A percentile compares a stretch with the other conserved stretches of the same genome.
These are phyloP conservation scores for Calonectria hawksworthii DNA, from an alignment of 2,329 filamentous ascomycete genomes.

Conservation along the genomic window DNA sequence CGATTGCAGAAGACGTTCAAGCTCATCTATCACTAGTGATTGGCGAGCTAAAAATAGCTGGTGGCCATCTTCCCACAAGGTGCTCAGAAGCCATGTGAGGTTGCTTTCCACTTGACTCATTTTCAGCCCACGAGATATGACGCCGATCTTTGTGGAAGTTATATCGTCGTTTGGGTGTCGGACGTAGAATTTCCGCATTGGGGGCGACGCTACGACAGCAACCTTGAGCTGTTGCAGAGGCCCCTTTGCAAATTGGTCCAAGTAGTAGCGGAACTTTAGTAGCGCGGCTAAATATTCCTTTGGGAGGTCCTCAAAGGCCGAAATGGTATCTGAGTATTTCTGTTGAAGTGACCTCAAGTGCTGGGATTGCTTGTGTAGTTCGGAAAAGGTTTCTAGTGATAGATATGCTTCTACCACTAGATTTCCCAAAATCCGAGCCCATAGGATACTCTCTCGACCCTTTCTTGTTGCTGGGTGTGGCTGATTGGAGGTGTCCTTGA, in stretches of 20 bases:
- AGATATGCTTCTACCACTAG: conserved; percentile 51
- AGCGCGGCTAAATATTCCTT: conserved; percentile 53
- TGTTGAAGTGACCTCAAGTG: conserved; percentile 46
- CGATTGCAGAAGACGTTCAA: conserved; percentile 58
- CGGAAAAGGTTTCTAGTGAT: conserved; percentile 54
- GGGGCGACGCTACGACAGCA: conserved; percentile 54
- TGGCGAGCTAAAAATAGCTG: conserved; percentile 51
- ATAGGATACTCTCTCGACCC: conserved; percentile 47
- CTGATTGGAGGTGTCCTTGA: conserved; percentile 56
- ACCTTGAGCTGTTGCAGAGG: conserved; percentile 44
- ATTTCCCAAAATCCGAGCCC: conserved; percentile 55
- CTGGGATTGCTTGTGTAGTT: conserved; percentile 51
- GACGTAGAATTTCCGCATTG: conserved; percentile 53
- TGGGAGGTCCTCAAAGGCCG: conserved; percentile 47
- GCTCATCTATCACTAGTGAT: conserved; percentile 59
- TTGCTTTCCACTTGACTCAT: conserved; percentile 39
- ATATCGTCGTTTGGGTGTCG: conserved; percentile 43
- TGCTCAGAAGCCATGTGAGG: conserved; percentile 54
- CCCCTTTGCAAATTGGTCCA: conserved; percentile 50
- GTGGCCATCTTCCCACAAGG: conserved; percentile 53
- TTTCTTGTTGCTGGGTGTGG: conserved; percentile 41
- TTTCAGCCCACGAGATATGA: conserved; percentile 34
- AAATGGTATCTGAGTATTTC: conserved; percentile 51
- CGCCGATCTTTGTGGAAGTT: conserved; percentile 39
- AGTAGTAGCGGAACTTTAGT: conserved; percentile 55